These are phyloP conservation scores for Agrocybe praecox DNA, from an alignment of 768 basidiomycete species.

Conservation along the genomic window DNA sequence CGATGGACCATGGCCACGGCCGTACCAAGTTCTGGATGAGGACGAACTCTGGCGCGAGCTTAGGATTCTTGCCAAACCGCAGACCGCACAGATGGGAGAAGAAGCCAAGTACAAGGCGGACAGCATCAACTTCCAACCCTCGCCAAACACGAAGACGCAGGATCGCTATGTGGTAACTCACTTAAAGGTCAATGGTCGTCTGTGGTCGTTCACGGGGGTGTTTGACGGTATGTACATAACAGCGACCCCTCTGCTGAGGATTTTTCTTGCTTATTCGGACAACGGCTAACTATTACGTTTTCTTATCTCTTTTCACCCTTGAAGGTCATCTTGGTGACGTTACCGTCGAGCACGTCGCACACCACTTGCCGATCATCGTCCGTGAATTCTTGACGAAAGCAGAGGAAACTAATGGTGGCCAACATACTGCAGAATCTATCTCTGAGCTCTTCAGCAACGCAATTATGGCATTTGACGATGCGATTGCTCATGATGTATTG, in stretches of 20 bases:
- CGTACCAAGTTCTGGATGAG: conserved; percentile 53
- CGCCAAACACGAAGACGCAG: conserved; percentile 53
- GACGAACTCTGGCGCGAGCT: conserved; percentile 58
- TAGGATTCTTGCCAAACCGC: conserved; percentile 51
- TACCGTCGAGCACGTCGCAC: conserved; percentile 68
- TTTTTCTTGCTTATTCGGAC: not conserved
- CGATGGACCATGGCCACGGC: conserved; percentile 66
- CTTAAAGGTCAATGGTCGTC: conserved; percentile 54
- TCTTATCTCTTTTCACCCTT: conserved; percentile 4
- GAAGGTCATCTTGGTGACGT: conserved; percentile 70
- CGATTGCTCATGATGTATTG: conserved; percentile 67
- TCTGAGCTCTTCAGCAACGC: conserved; percentile 59
- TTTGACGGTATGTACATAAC: conserved; percentile 58
- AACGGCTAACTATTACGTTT: conserved; percentile 4
- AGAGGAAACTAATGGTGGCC: conserved; percentile 38
- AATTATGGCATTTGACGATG: conserved; percentile 64
- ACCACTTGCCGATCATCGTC: conserved; percentile 69
- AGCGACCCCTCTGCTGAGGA: not conserved
- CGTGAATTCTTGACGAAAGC: conserved; percentile 56
- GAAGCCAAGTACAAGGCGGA: conserved; percentile 44
- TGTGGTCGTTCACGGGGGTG: conserved; percentile 70
- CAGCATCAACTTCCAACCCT: conserved; percentile 70
- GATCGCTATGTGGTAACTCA: conserved; percentile 65
- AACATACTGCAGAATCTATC: conserved; percentile 49
- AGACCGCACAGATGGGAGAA: conserved; percentile 38